Percentiles rank a stretch among this genome's conserved stretches.
These are phyloP conservation scores for Diaporthe aspalathi DNA, from an alignment of 2,329 filamentous ascomycete genomes.

Conservation along the genomic window DNA sequence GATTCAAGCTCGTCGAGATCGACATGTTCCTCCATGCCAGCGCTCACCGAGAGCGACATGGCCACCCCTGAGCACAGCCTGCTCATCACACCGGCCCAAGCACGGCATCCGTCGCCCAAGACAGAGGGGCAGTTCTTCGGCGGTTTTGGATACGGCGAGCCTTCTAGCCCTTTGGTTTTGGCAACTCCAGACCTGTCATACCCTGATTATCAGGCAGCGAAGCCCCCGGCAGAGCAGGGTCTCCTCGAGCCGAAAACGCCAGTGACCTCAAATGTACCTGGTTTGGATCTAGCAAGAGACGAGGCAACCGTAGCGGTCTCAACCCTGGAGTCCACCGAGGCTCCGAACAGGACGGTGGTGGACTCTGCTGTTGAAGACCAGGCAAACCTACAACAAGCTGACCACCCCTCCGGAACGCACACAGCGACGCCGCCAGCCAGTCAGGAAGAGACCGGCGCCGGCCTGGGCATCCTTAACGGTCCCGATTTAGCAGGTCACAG, in stretches of 20 bases:
- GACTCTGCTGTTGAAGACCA: neutral
- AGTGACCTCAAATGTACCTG: neutral
- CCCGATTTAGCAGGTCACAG: neutral
- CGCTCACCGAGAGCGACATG: conserved; percentile 45
- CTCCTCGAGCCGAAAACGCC: neutral
- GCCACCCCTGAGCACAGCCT: conserved; percentile 47
- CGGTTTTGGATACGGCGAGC: conserved; percentile 27
- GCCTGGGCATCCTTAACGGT: neutral
- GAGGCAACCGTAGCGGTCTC: neutral
- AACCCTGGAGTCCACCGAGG: neutral
- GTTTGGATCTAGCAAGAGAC: neutral
- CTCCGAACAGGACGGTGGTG: neutral
- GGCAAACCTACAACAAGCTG: neutral
- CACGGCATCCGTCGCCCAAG: conserved; percentile 38
- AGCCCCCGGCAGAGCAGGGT: neutral
- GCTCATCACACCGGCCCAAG: conserved; percentile 44
- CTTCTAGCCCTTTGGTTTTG: conserved; percentile 1
- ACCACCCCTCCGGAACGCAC: neutral
- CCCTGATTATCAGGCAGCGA: neutral
- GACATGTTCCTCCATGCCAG: conserved; percentile 48
- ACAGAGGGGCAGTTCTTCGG: conserved; percentile 25
- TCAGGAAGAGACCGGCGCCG: neutral
- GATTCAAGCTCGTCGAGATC: conserved; percentile 37
- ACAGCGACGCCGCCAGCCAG: too few relatives aligned
- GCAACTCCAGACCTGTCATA: conserved; percentile 24